phyloP scores from a whole-genome alignment of 352 stramenopile genomes.

The Phytophthora rubi region DNA sequence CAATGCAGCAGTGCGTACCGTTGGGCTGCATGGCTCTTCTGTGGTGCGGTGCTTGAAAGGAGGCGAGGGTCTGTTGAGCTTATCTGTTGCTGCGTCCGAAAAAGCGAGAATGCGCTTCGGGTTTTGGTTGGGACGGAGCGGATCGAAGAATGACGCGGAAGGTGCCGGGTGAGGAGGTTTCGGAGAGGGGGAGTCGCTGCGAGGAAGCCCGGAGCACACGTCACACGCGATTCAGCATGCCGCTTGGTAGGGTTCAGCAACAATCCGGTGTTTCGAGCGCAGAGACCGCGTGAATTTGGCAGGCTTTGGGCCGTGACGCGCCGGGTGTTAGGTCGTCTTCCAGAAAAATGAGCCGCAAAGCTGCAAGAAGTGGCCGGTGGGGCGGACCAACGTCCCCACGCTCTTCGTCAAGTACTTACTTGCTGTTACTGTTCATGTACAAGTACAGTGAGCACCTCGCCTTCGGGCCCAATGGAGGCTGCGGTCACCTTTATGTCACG shows the following conservation, averaged over 20 bases:
- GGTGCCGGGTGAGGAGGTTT: constrained; percentile 24
- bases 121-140: constrained; percentile 14
- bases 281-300: constrained; percentile 33
- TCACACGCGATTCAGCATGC: constrained; percentile 37
- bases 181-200: constrained; percentile 32
- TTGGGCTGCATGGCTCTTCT: constrained; percentile 39
- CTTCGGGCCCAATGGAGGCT: not conserved
- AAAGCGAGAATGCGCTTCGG: constrained; percentile 27
- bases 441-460: not conserved
- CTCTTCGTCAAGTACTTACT: too few species aligned
- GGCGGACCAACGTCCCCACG: constrained; percentile 20
- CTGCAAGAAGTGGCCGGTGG: constrained; percentile 28
- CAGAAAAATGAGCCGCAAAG: constrained; percentile 37
- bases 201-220: constrained; percentile 22
- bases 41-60: constrained; percentile 1
- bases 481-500: constrained; percentile 33
- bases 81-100: constrained; percentile 7
- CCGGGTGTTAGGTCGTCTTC: constrained; percentile 20
- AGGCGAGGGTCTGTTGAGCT: not conserved
- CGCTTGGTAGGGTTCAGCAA: constrained; percentile 41
- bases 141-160: constrained; percentile 42
- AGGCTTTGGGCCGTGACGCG: constrained; percentile 13
- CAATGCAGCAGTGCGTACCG: constrained; percentile 24
- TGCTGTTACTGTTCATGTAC: not conserved
- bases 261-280: constrained; percentile 44